phyloP scores from a whole-genome alignment of 768 basidiomycete genomes.

The Leccinellum rugosiceps region DNA sequence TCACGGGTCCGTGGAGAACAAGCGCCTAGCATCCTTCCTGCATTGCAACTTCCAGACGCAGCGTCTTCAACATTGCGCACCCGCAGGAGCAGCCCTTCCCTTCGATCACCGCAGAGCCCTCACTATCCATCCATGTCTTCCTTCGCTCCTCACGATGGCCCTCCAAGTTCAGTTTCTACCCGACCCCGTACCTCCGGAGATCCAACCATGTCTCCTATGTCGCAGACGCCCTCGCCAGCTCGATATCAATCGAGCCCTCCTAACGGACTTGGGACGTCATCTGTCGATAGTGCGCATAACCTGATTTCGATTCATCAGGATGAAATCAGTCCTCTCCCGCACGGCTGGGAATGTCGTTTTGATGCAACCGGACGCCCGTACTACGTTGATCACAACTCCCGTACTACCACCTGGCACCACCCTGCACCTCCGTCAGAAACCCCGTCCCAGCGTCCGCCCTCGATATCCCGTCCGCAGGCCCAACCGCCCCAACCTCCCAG shows the following conservation, averaged over 20 bases:
- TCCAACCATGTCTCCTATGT: conserved; percentile 2
- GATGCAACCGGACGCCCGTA: conserved; percentile 68
- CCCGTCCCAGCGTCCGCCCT: conserved; percentile 15
- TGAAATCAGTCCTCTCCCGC: conserved; percentile 60
- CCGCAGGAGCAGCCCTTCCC: conserved; percentile 22
- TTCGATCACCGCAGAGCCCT: conserved; percentile 22
- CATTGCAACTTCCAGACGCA: conserved; percentile 14
- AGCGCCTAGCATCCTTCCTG: conserved; percentile 14
- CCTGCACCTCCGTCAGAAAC: conserved; percentile 30
- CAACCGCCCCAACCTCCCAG: conserved; percentile 29
- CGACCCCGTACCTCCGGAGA: conserved; percentile 20
- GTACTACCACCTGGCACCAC: conserved; percentile 79
- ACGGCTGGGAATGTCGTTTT: conserved; percentile 80
- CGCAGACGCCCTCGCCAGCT: conserved; percentile 11
- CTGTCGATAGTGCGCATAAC: conserved; percentile 3
- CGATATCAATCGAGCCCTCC: conserved; percentile 13
- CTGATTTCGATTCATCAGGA: conserved; percentile 44
- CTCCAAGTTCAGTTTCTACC: conserved; percentile 5
- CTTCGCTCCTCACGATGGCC: conserved; percentile 11
- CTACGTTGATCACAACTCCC: conserved; percentile 84
- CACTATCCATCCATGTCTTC: conserved; percentile 19
- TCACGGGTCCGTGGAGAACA: conserved; percentile 18
- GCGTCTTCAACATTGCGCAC: conserved; percentile 12
- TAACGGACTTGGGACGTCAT: conserved; percentile 2
- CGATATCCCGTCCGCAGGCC: conserved; percentile 15